These are phyloP conservation scores for Mastigamoeba balamuthi DNA, from an alignment of 78 protist genomes.

Conservation along the genomic window DNA sequence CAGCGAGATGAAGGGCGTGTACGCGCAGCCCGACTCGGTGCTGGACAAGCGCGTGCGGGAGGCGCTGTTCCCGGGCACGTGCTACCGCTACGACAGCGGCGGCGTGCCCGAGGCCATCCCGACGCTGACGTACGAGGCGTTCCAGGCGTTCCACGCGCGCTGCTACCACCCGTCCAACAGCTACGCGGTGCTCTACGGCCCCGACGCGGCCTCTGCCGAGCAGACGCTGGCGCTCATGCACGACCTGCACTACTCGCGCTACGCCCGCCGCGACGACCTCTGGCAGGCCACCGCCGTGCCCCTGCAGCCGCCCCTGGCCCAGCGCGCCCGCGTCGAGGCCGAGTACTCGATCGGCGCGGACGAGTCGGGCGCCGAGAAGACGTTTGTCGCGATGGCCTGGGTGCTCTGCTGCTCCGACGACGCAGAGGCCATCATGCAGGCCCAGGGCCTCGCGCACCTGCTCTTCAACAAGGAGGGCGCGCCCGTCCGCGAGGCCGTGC, in stretches of 20 bases:
- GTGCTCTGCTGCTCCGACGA: neutral
- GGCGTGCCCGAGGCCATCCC: constrained; percentile 41
- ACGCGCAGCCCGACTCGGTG: neutral
- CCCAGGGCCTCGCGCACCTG: neutral
- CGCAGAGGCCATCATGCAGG: neutral
- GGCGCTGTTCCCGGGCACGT: neutral
- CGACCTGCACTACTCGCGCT: no score
- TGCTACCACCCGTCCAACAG: constrained; percentile 26
- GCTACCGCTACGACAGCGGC: constrained; percentile 24
- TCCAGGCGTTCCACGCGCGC: constrained; percentile 4
- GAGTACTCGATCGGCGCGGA: neutral
- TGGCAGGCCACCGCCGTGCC: no score
- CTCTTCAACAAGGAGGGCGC: neutral
- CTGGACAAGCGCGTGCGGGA: neutral
- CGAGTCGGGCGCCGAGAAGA: neutral
- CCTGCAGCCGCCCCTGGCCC: no score
- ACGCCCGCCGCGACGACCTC: no score
- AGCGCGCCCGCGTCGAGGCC: neutral
- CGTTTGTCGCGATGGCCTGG: neutral
- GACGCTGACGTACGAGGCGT: constrained; percentile 21
- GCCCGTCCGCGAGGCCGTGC: neutral
- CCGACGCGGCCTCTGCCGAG: no score
- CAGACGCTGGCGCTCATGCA: no score
- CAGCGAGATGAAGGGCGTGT: constrained; percentile 65
- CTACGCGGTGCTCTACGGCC: neutral